These are phyloP conservation scores for Exophiala calicioides DNA, from an alignment of 2,329 filamentous ascomycete genomes.

Conservation along the genomic window DNA sequence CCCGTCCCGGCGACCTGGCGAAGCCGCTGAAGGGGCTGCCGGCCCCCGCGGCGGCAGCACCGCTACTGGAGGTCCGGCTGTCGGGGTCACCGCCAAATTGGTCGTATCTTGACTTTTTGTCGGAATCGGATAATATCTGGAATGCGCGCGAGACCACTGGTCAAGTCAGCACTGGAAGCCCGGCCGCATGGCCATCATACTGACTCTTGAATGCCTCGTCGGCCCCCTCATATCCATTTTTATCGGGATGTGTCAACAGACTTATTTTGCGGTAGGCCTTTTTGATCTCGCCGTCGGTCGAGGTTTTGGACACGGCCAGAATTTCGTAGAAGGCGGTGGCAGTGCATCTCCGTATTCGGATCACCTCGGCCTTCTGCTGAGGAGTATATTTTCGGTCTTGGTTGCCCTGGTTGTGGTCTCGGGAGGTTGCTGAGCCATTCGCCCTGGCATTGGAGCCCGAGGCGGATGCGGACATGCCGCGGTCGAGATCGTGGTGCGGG, in stretches of 20 bases:
- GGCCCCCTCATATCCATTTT: slow-evolving; percentile 93
- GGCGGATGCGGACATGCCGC: slow-evolving; percentile 43
- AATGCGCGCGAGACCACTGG: slow-evolving; percentile 88
- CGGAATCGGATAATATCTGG: slow-evolving; percentile 85
- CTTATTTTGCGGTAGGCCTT: slow-evolving; percentile 96
- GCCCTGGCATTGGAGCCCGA: slow-evolving; percentile 47
- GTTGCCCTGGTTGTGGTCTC: slow-evolving; percentile 53
- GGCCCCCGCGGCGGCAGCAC: slow-evolving; percentile 42
- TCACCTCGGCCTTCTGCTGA: slow-evolving; percentile 88
- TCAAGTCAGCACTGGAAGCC: slow-evolving; percentile 12
- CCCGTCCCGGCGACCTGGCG: slow-evolving; percentile 47
- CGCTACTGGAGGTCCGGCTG: slow-evolving; percentile 69
- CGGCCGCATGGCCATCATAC: slow-evolving; percentile 32
- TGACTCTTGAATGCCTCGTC: slow-evolving; percentile 95
- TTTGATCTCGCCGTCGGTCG: slow-evolving; percentile 83
- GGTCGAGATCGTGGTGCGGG: slow-evolving; percentile 1
- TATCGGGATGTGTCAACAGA: slow-evolving; percentile 94
- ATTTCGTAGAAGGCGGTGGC: slow-evolving; percentile 96
- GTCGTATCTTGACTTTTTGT: slow-evolving; percentile 89
- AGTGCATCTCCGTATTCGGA: slow-evolving; percentile 81
- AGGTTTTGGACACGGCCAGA: slow-evolving; percentile 68
- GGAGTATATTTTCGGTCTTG: slow-evolving; percentile 69
- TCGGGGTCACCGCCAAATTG: slow-evolving; percentile 90
- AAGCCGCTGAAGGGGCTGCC: slow-evolving; percentile 53
- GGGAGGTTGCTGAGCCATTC: slow-evolving; percentile 45